Evolutionary conservation across 2,329 filamentous ascomycete species (phyloP), one percentile per base, ranked within the genome.

Genomic region (Fusarium sororula): DNA sequence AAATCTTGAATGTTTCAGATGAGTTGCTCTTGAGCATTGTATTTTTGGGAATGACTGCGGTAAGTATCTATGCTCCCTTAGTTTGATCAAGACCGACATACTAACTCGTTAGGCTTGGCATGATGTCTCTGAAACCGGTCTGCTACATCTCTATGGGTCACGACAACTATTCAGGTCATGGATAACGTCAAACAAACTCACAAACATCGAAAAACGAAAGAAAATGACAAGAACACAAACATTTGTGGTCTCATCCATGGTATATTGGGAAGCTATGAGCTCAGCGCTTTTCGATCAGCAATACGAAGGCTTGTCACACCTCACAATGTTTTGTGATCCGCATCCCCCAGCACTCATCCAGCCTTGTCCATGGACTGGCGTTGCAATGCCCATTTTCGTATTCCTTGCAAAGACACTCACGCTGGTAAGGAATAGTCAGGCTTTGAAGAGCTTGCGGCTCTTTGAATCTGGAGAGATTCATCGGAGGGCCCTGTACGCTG

Each of bases 221-320:
- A n/a, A 30, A 13, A 55, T 73, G 32, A 62, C 35, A 5, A 48
- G 35, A 32, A 60, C 30, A 14, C 60, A 74, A 42, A 54, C 14
- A 10, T 71, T 73, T 15, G 32, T 74, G 6, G 48, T 68, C 6
- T 73, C 70, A 3, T 73, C 63, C 1, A 74, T 74, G 67, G 62
- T 73, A 8, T 74, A 74, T 51, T 74, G 67, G 70, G 72, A 74
- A 41, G 63, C 70, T 4, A 65, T 74, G 70, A 51, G 47, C 18
- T 73, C 70, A 6, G 63, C 70, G 22, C 18, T 74, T 1, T n/a
- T 71, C 6, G 67, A 74, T 20, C 70, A 74, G n/a, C 50, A 72
- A 7, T 63, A 50, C 8, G 58, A 59, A 35, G 50, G 22, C 5
- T 9, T 74, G 18, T 73, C 67, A 7, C 63, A 74, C 26, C 61